Evolutionary conservation across 345 rosid species (phyloP).

Genomic region (Murraya koenigii): DNA sequence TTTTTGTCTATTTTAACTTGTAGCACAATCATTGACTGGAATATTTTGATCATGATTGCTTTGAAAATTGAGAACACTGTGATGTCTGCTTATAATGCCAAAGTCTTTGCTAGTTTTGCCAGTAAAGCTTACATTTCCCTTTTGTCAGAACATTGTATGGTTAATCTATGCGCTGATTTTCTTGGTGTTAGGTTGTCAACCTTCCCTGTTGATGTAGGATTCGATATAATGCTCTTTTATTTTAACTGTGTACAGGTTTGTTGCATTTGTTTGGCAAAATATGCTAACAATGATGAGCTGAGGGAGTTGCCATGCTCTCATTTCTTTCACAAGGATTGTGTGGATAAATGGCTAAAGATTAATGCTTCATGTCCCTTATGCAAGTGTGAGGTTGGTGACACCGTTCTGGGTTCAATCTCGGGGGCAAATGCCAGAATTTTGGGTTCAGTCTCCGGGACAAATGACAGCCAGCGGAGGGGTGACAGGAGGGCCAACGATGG

Average conservation of each 20-base stretch:
- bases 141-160: not conserved
- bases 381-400: constrained; percentile 79
- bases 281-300: constrained; percentile 89
- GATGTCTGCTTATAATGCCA: not conserved
- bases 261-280: constrained; percentile 94
- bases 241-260: constrained; percentile 50
- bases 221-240: not conserved
- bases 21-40: too few species aligned
- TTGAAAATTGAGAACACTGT: not conserved
- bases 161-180: not conserved
- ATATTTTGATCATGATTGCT: not conserved
- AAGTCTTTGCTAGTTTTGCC: not conserved
- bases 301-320: constrained; percentile 88
- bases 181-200: not conserved
- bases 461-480: constrained; percentile 32
- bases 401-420: constrained; percentile 36
- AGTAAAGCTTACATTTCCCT: not conserved
- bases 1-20: not conserved
- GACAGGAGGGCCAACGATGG: constrained; percentile 39
- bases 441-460: constrained; percentile 31
- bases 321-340: constrained; percentile 94
- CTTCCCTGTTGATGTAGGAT: not conserved
- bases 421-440: constrained; percentile 36
- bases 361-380: constrained; percentile 94
- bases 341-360: constrained; percentile 96